Evolutionary conservation across 2,329 filamentous ascomycete genomes (phyloP).

Genomic region (Penicillium thymicola): DNA sequence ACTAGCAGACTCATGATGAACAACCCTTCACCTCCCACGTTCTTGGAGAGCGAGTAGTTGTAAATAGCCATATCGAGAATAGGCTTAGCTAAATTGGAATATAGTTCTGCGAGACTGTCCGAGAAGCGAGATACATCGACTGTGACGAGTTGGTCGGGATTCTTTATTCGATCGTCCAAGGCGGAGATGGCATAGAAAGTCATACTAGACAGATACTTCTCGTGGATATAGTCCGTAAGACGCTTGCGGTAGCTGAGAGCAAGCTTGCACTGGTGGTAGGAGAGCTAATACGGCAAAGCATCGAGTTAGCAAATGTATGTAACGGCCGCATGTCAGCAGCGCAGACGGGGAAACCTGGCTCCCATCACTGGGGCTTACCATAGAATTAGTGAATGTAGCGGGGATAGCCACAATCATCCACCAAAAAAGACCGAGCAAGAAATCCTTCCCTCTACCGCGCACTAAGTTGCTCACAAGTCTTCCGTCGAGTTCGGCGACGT

Average conservation of each 20-base stretch:
- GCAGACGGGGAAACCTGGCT: too few species aligned
- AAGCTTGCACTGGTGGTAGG: slow-evolving; percentile 94
- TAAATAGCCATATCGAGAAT: slow-evolving; percentile 95
- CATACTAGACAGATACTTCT: slow-evolving; percentile 94
- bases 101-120: slow-evolving; percentile 88
- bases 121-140: slow-evolving; percentile 97
- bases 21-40: slow-evolving; percentile 91
- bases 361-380: slow-evolving; percentile 58
- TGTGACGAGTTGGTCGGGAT: slow-evolving; percentile 94
- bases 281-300: slow-evolving; percentile 58
- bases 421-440: slow-evolving; percentile 83
- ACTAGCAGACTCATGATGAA: slow-evolving; percentile 94
- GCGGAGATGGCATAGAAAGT: slow-evolving; percentile 97
- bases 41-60: slow-evolving; percentile 88
- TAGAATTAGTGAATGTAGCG: slow-evolving; percentile 97
- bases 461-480: slow-evolving; percentile 88
- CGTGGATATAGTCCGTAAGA: slow-evolving; percentile 90
- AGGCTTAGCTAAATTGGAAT: slow-evolving; percentile 94
- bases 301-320: slow-evolving; percentile 7
- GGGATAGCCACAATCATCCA: slow-evolving; percentile 98
- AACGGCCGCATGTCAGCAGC: slow-evolving; percentile 5
- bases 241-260: slow-evolving; percentile 89
- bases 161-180: slow-evolving; percentile 95
- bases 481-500: slow-evolving; percentile 94
- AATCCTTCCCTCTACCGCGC: slow-evolving; percentile 85